These are phyloP conservation scores for Mollisia scopiformis DNA, from an alignment of 2,329 filamentous ascomycete species.

Conservation along the genomic window DNA sequence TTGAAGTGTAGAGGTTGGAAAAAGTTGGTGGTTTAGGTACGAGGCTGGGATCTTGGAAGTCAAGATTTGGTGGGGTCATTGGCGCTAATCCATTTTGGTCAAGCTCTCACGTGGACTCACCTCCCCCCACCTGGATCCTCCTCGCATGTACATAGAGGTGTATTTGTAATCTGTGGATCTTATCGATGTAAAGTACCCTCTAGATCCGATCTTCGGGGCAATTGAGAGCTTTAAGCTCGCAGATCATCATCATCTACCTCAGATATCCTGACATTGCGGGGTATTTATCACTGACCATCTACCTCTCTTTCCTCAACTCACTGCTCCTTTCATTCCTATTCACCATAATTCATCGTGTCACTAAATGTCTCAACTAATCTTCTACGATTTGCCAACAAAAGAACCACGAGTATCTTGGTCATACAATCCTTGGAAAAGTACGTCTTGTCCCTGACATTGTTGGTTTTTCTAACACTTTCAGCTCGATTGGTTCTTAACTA, in stretches of 20 bases:
- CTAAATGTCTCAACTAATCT: conserved; percentile 42
- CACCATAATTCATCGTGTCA: too few relatives aligned
- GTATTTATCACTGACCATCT: not conserved
- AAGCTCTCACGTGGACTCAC: too few relatives aligned
- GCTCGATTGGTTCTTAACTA: conserved; percentile 69
- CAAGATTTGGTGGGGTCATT: not conserved
- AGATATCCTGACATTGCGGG: too few relatives aligned
- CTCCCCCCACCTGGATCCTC: too few relatives aligned
- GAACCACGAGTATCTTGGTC: conserved; percentile 58
- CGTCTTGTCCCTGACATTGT: conserved; percentile 19
- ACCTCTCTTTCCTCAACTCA: not conserved
- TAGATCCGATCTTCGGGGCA: too few relatives aligned
- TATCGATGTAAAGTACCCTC: too few relatives aligned
- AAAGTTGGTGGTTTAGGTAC: not conserved
- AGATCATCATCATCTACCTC: too few relatives aligned
- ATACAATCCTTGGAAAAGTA: conserved; percentile 73
- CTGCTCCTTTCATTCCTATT: not conserved
- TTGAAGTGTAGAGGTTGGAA: not conserved
- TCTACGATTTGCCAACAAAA: conserved; percentile 67
- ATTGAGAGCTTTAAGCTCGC: too few relatives aligned
- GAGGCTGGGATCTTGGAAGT: conserved; percentile 2
- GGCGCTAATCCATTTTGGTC: too few relatives aligned
- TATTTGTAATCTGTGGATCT: too few relatives aligned
- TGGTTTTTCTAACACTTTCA: conserved; percentile 35
- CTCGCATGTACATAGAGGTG: too few relatives aligned